Percentiles rank a stretch among this genome's conserved stretches.
Conservation (phyloP, 257 asterid genomes). For the Mitragyna speciosa region DNA sequence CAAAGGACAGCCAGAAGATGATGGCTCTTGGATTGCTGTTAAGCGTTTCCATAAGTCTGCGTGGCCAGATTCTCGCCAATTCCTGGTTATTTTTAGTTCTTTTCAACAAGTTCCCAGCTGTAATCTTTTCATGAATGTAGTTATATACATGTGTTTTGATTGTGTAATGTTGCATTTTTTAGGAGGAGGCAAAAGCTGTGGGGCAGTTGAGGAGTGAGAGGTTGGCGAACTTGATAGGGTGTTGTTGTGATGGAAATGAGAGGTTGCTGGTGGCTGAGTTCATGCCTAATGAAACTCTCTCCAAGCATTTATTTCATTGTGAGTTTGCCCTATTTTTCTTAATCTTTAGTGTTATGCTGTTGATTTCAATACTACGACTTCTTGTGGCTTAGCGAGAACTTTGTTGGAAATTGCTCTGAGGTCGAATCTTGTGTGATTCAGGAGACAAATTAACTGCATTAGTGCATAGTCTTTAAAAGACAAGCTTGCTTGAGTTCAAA, state of each 20-base stretch:
- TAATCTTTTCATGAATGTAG: background rate
- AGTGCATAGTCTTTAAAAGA: background rate
- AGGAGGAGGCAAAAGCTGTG: slow-evolving; percentile 48
- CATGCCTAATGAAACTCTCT: slow-evolving; percentile 51
- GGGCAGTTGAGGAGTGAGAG: slow-evolving; percentile 47
- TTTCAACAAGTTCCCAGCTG: no score
- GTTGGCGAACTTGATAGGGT: slow-evolving; percentile 47
- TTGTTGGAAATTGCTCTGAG: background rate
- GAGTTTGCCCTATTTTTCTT: slow-evolving; percentile 13
- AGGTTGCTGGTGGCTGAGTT: slow-evolving; percentile 49
- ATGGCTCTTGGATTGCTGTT: slow-evolving; percentile 44
- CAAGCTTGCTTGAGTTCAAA: background rate
- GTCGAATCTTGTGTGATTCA: background rate
- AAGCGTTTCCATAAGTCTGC: slow-evolving; percentile 49
- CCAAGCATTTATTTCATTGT: slow-evolving; percentile 51
- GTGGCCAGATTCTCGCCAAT: slow-evolving; percentile 54
- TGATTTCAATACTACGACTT: background rate
- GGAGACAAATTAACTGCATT: background rate
- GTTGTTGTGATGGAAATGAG: slow-evolving; percentile 48
- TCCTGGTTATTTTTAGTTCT: slow-evolving; percentile 26
- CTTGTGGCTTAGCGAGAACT: background rate
- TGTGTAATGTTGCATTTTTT: slow-evolving; percentile 13
- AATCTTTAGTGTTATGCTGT: background rate
- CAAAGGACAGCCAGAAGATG: slow-evolving; percentile 39
- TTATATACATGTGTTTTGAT: background rate